Percentiles rank a stretch among this genome's conserved stretches.
phyloP scores from a whole-genome alignment of 139 green algal species.

The Edaphochlamys debaryana region DNA sequence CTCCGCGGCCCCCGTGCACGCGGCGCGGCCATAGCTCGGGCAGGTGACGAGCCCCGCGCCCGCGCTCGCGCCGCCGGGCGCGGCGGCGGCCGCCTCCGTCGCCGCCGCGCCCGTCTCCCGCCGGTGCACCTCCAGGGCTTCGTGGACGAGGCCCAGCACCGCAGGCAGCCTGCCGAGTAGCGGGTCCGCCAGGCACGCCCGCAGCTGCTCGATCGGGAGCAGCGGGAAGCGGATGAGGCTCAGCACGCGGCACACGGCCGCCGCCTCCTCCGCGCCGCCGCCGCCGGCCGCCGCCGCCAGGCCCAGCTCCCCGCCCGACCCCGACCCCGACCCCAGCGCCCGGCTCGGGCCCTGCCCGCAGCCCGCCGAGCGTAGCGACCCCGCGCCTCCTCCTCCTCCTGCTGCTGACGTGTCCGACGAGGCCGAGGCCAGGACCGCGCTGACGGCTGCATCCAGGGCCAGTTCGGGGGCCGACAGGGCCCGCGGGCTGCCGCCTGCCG shows the following conservation, averaged over 20 bases:
- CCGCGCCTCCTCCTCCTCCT: too few relatives aligned
- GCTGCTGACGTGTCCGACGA: too few relatives aligned
- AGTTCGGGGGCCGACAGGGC: neutral
- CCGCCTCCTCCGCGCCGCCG: neutral
- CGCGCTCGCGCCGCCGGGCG: neutral
- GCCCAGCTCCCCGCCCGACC: too few relatives aligned
- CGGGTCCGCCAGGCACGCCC: constrained; percentile 38
- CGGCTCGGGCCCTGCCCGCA: too few relatives aligned
- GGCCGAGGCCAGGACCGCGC: too few relatives aligned
- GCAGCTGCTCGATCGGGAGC: constrained; percentile 45
- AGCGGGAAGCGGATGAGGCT: constrained; percentile 74
- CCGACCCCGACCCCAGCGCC: too few relatives aligned
- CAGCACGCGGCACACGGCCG: constrained; percentile 63
- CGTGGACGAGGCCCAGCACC: constrained; percentile 43
- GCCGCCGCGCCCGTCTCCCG: constrained; percentile 18
- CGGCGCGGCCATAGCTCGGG: neutral
- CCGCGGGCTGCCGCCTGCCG: too few relatives aligned
- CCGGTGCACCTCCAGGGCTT: constrained; percentile 34
- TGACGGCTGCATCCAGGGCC: neutral
- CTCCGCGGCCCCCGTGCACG: neutral
- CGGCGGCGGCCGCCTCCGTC: too few relatives aligned
- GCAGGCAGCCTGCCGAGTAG: constrained; percentile 25
- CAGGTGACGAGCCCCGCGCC: too few relatives aligned
- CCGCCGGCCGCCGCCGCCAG: too few relatives aligned
- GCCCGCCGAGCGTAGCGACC: too few relatives aligned